These are phyloP conservation scores for Leccinellum albellum DNA, from an alignment of 768 basidiomycete species.

Conservation along the genomic window DNA sequence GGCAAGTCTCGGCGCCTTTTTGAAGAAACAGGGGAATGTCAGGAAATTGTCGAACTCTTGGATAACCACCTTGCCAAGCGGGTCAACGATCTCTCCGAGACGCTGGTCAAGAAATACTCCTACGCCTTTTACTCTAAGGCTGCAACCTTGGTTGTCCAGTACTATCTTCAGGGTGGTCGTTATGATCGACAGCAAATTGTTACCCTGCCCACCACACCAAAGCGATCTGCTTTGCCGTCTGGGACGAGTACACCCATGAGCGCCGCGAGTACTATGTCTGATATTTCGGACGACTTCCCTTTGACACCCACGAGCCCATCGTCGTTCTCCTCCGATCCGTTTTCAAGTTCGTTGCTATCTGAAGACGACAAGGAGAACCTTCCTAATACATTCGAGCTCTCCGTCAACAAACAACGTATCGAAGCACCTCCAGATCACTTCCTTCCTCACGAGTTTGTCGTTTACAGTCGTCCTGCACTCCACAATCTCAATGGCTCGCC, in stretches of 20 bases:
- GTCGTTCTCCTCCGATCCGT: conserved; percentile 36
- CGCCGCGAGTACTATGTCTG: conserved; percentile 67
- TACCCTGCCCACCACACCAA: conserved; percentile 63
- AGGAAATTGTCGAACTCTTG: conserved; percentile 81
- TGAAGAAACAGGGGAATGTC: conserved; percentile 81
- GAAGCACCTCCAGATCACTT: conserved; percentile 72
- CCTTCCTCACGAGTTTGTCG: conserved; percentile 77
- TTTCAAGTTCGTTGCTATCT: conserved; percentile 57
- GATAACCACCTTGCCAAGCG: conserved; percentile 84
- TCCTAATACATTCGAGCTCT: conserved; percentile 65
- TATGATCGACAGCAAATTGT: conserved; percentile 48
- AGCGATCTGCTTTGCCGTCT: conserved; percentile 38
- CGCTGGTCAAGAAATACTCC: conserved; percentile 97
- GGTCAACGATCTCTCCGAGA: conserved; percentile 91
- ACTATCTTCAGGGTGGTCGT: conserved; percentile 85
- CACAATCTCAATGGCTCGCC: conserved; percentile 74
- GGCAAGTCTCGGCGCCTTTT: conserved; percentile 72
- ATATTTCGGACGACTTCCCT: conserved; percentile 80
- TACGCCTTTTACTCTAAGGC: conserved; percentile 96
- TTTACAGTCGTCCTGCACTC: conserved; percentile 73
- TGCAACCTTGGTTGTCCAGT: conserved; percentile 88
- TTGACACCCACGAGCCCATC: conserved; percentile 74
- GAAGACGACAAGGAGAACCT: conserved; percentile 83
- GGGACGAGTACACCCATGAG: conserved; percentile 72
- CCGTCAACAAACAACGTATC: conserved; percentile 64